These are phyloP conservation scores for Cronartium quercuum DNA, from an alignment of 1,284 basidiomycete species.

Conservation along the genomic window DNA sequence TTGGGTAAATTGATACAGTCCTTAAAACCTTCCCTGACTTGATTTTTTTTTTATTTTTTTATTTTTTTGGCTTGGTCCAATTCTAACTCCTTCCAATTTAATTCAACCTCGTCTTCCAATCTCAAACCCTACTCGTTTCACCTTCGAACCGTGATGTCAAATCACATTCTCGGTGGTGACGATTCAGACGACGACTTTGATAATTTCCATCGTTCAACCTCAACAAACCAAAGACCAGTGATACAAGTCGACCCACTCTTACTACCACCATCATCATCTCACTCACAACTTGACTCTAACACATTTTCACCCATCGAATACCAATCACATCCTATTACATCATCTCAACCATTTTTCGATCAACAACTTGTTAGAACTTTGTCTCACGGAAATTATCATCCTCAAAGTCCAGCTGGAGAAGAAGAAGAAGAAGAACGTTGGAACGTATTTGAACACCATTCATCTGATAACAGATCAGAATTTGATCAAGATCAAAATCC, in stretches of 20 bases:
- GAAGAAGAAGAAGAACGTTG: background rate
- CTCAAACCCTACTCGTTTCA: background rate
- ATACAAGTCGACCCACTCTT: background rate
- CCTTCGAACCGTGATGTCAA: conserved; percentile 2
- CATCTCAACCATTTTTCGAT: background rate
- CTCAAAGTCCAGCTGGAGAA: background rate
- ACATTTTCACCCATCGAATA: background rate
- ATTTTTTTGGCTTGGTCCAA: background rate
- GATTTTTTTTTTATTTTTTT: background rate
- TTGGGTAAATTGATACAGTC: too few relatives aligned
- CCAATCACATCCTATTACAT: background rate
- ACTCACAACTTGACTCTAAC: background rate
- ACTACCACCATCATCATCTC: background rate
- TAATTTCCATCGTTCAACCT: background rate
- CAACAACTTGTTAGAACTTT: background rate
- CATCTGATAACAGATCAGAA: background rate
- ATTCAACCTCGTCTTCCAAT: background rate
- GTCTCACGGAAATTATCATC: background rate
- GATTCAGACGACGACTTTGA: background rate
- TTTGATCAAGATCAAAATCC: conserved; percentile 35
- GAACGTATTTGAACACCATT: background rate
- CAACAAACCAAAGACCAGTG: conserved; percentile 14
- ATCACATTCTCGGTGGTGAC: conserved; percentile 13
- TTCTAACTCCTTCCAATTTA: background rate
- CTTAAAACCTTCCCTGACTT: background rate